Evolutionary conservation across 2,329 filamentous ascomycete genomes (phyloP).

Genomic region (Dothiorella sarmentorum): DNA sequence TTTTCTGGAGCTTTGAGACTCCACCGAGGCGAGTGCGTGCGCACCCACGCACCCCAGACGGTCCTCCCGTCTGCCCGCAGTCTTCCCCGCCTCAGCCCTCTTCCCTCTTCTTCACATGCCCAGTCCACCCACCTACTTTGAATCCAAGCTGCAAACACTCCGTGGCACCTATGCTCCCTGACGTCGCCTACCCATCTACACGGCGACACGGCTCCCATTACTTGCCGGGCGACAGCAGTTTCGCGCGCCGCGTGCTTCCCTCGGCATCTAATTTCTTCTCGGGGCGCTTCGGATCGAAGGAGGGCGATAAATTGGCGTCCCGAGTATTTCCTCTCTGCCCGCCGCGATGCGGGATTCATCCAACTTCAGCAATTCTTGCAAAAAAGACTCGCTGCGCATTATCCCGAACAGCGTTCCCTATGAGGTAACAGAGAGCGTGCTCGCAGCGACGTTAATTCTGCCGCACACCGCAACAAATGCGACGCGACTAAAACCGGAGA

Average conservation of each 20-base stretch:
- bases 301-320: neutral
- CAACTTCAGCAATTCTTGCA: neutral
- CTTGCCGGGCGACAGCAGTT: neutral
- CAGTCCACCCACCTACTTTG: neutral
- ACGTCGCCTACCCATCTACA: neutral
- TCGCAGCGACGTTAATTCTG: neutral
- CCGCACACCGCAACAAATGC: slow-evolving; percentile 8
- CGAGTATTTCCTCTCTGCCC: neutral
- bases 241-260: neutral
- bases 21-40: slow-evolving; percentile 15
- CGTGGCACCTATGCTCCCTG: too few relatives aligned
- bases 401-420: neutral
- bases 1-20: slow-evolving; percentile 10
- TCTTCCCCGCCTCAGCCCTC: slow-evolving; percentile 6
- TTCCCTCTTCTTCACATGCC: slow-evolving; percentile 1
- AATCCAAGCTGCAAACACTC: too few relatives aligned
- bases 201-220: neutral
- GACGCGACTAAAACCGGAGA: neutral
- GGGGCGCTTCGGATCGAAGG: slow-evolving; percentile 4
- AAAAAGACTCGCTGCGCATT: neutral
- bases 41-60: slow-evolving; percentile 12
- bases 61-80: slow-evolving; percentile 17
- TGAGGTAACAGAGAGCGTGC: neutral
- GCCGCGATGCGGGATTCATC: neutral
- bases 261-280: neutral